Evolutionary conservation across 371 early-diverging fungal genomes (phyloP).

Genomic region (Rhizopus microsporus): DNA sequence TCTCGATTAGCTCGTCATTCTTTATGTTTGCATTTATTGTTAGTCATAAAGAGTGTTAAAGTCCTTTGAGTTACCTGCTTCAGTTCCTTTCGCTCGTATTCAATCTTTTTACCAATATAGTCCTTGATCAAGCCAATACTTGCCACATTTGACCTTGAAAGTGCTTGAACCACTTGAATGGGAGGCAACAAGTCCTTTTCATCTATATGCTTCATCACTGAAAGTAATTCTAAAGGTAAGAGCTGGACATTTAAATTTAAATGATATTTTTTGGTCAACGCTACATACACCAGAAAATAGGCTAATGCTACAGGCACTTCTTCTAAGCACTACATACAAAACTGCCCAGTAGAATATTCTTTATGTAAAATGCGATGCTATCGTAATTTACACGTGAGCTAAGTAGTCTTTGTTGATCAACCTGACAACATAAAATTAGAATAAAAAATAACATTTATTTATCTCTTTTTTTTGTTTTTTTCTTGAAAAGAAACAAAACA

Average conservation of each 20-base stretch:
- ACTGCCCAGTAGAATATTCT: background rate
- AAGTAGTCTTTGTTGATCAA: no score
- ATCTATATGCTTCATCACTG: slow-evolving; percentile 84
- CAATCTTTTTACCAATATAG: slow-evolving; percentile 78
- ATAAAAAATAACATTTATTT: no score
- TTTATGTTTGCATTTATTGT: slow-evolving; percentile 7
- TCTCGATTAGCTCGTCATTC: slow-evolving; percentile 65
- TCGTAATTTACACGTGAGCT: no score
- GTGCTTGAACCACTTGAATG: slow-evolving; percentile 83
- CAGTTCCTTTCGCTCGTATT: slow-evolving; percentile 66
- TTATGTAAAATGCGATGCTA: no score
- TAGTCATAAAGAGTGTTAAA: background rate
- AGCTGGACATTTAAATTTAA: no score
- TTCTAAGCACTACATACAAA: no score
- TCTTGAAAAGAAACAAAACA: no score
- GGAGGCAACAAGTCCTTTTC: slow-evolving; percentile 84
- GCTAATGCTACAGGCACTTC: no score
- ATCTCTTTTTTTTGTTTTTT: no score
- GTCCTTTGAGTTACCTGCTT: slow-evolving; percentile 51
- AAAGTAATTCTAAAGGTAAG: slow-evolving; percentile 78
- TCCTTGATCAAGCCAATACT: slow-evolving; percentile 84
- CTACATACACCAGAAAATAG: no score
- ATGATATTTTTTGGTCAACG: no score
- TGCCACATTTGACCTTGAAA: slow-evolving; percentile 80
- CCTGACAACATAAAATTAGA: no score